Evolutionary conservation across 1,284 basidiomycete genomes (phyloP).

Genomic region (Mycena sp.): DNA sequence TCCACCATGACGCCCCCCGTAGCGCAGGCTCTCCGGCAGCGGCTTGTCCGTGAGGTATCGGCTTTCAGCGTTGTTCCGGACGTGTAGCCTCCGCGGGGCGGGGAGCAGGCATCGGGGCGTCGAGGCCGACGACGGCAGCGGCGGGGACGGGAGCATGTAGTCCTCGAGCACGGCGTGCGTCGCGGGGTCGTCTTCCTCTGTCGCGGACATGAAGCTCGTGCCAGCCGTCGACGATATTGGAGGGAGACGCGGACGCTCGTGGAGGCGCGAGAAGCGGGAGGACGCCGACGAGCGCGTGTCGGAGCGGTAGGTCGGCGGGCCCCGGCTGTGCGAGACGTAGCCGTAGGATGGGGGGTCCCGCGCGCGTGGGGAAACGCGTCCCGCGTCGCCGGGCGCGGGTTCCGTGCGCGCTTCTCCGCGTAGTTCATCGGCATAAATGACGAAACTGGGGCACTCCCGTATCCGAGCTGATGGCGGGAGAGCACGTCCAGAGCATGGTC

Average conservation of each 20-base stretch:
- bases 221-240: slow-evolving; percentile 13
- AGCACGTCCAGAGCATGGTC: slow-evolving; percentile 12
- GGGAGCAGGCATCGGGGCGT: slow-evolving; percentile 28
- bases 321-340: neutral
- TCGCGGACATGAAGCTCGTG: slow-evolving; percentile 16
- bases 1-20: neutral
- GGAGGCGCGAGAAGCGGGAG: neutral
- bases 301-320: slow-evolving; percentile 1
- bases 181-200: neutral
- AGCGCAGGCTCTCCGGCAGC: slow-evolving; percentile 5
- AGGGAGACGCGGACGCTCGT: slow-evolving; percentile 15
- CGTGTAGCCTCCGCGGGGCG: slow-evolving; percentile 22
- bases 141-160: slow-evolving; percentile 24
- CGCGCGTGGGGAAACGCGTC: slow-evolving; percentile 16
- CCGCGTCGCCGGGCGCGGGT: neutral
- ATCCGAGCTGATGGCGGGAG: slow-evolving; percentile 12
- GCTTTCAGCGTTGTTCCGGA: slow-evolving; percentile 5
- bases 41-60: neutral
- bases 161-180: slow-evolving; percentile 20
- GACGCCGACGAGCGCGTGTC: neutral
- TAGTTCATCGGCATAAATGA: neutral
- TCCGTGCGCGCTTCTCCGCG: neutral
- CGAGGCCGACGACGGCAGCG: slow-evolving; percentile 12
- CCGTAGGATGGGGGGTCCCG: slow-evolving; percentile 9
- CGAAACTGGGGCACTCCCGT: neutral